Percentiles rank a stretch among this genome's conserved stretches.
phyloP scores from a whole-genome alignment of 768 basidiomycete species.

The Lentinula raphanica region DNA sequence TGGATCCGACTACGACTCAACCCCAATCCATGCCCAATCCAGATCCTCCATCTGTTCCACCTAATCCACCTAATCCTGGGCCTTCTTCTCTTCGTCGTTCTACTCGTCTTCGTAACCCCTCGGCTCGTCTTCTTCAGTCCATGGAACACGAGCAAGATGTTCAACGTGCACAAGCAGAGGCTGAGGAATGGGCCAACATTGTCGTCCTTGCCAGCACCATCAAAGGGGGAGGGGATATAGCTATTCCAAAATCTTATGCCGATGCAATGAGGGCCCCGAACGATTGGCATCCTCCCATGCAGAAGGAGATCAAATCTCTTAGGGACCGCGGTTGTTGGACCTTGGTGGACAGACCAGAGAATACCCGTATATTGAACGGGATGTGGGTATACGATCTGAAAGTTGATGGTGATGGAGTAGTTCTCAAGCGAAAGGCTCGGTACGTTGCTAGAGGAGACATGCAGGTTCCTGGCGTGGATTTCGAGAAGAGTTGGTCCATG shows the following conservation, averaged over 20 bases:
- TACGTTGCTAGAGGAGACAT: conserved; percentile 24
- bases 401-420: conserved; percentile 17
- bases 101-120: neutral
- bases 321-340: neutral
- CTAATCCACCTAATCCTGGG: too few species aligned
- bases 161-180: neutral
- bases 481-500: conserved; percentile 5
- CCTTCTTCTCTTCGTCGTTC: too few species aligned
- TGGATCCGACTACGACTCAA: too few species aligned
- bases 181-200: neutral
- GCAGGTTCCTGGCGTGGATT: conserved; percentile 26
- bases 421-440: conserved; percentile 19
- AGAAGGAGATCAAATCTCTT: neutral
- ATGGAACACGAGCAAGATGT: neutral
- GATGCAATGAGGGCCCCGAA: neutral
- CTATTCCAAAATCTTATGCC: neutral
- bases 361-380: conserved; percentile 7
- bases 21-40: too few species aligned
- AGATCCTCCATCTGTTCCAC: too few species aligned
- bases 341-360: neutral
- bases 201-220: neutral
- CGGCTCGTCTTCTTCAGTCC: neutral
- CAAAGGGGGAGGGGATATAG: neutral
- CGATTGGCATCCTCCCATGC: neutral
- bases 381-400: too few species aligned